These are phyloP conservation scores for Backusella morwellensis DNA, from an alignment of 192 early-diverging fungal genomes.

Conservation along the genomic window DNA sequence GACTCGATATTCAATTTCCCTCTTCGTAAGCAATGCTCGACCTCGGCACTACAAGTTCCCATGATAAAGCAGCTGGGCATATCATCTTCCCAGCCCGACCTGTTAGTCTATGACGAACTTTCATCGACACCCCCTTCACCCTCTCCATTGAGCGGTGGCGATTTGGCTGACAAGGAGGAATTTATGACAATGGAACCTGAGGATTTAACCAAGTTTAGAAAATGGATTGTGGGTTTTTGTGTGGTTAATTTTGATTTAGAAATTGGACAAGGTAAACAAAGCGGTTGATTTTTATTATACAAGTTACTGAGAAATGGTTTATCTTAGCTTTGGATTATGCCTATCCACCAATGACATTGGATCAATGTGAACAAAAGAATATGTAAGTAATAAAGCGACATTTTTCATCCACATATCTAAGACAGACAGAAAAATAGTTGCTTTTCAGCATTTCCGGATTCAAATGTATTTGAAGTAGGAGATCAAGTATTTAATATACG, in stretches of 20 bases:
- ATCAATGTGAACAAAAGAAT: constrained; percentile 67
- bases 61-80: not conserved
- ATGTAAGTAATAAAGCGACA: constrained; percentile 39
- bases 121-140: not conserved
- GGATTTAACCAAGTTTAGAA: constrained; percentile 46
- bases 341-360: constrained; percentile 70
- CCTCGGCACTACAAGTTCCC: not conserved
- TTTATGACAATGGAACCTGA: constrained; percentile 18
- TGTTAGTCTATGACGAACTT: not conserved
- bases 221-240: constrained; percentile 74
- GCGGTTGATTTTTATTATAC: not conserved
- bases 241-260: constrained; percentile 84
- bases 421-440: constrained; percentile 29
- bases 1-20: constrained; percentile 7
- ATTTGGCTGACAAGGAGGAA: constrained; percentile 22
- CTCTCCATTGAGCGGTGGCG: not conserved
- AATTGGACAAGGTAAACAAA: constrained; percentile 62
- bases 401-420: no score
- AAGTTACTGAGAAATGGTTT: no score
- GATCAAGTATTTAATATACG: constrained; percentile 74
- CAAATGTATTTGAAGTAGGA: constrained; percentile 70
- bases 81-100: not conserved
- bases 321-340: constrained; percentile 59
- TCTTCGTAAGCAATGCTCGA: constrained; percentile 14
- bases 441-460: constrained; percentile 79